A percentile compares a stretch with the other conserved stretches of the same genome.
Conservation (phyloP, 1,284 basidiomycete genomes). For the Ustilago shanxiensis region DNA sequence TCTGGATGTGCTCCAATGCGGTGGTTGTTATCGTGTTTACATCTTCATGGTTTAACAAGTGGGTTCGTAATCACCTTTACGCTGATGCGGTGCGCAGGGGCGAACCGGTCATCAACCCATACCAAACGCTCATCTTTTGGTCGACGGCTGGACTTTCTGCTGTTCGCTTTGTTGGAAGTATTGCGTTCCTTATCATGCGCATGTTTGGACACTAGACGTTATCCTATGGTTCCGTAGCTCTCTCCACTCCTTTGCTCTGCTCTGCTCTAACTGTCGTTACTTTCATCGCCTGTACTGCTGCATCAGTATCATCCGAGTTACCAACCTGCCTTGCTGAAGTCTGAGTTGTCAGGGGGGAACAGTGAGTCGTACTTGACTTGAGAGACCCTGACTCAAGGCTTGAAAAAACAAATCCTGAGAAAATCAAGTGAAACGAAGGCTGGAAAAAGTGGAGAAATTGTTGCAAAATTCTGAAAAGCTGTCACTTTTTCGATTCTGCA, state of each 20-base stretch:
- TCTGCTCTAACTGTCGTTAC: neutral
- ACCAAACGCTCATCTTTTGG: conserved; percentile 52
- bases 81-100: conserved; percentile 24
- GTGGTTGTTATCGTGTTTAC: conserved; percentile 61
- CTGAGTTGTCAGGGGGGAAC: no score
- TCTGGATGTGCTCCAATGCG: conserved; percentile 75
- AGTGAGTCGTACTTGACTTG: no score
- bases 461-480: neutral
- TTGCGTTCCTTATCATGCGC: conserved; percentile 49
- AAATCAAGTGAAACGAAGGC: neutral
- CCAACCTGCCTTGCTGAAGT: no score
- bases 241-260: neutral
- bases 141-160: conserved; percentile 53
- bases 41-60: conserved; percentile 49
- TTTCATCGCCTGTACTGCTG: neutral
- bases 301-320: no score
- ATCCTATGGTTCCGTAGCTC: neutral
- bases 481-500: no score
- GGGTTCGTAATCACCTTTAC: conserved; percentile 42
- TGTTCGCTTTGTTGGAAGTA: conserved; percentile 48
- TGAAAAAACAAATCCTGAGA: neutral
- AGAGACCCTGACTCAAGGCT: neutral
- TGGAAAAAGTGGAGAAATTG: neutral
- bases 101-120: conserved; percentile 48
- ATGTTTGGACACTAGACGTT: conserved; percentile 47